phyloP scores from a whole-genome alignment of 2,329 filamentous ascomycete species.

The Emergomyces africanus region DNA sequence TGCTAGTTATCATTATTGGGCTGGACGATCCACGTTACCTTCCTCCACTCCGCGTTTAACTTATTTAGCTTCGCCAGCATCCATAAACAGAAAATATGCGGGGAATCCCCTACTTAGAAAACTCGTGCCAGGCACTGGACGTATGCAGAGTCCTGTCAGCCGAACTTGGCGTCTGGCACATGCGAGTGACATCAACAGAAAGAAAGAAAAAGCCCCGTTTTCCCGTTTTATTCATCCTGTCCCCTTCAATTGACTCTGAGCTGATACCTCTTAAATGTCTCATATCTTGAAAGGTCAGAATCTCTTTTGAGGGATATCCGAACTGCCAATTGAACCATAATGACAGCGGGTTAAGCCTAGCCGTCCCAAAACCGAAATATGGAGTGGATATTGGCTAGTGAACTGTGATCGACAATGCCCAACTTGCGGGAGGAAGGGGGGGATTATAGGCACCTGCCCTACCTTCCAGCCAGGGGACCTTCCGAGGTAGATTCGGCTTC shows the following conservation, averaged over 20 bases:
- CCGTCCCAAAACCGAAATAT: background rate
- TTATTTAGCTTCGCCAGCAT: background rate
- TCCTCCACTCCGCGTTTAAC: background rate
- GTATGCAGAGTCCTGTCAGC: background rate
- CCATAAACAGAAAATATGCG: background rate
- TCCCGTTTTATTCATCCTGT: background rate
- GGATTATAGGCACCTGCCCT: background rate
- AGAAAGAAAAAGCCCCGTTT: background rate
- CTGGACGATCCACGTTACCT: background rate
- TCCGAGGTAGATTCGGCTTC: background rate
- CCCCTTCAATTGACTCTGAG: background rate
- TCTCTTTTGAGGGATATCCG: background rate
- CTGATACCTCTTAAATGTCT: background rate
- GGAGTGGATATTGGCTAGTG: background rate
- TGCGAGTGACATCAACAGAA: background rate
- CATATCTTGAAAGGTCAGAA: background rate
- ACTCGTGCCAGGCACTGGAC: background rate
- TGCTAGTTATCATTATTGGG: background rate
- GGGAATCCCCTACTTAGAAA: background rate
- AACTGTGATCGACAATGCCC: background rate
- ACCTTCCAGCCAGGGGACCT: background rate
- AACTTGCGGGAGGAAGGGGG: background rate
- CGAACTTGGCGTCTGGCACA: background rate
- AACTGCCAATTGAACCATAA: background rate
- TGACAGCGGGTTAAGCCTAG: background rate